These are phyloP conservation scores for Blastocladiella emersonii DNA, from an alignment of 371 early-diverging fungal genomes.

Conservation along the genomic window DNA sequence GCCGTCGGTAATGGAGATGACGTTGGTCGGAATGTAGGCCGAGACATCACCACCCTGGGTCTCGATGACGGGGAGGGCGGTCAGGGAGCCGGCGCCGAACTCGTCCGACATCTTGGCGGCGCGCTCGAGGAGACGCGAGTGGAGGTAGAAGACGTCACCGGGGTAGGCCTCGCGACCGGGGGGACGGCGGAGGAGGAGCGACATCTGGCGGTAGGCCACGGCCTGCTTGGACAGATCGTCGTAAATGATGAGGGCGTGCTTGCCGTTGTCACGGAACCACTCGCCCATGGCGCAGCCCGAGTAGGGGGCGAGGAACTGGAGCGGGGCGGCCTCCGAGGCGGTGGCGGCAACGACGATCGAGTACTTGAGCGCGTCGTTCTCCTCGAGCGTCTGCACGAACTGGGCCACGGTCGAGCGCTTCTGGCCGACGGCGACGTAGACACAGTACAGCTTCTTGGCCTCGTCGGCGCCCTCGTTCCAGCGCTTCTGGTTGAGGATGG, in stretches of 20 bases:
- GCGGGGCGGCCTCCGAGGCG: slow-evolving; percentile 88
- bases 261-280: slow-evolving; percentile 94
- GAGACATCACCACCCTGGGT: slow-evolving; percentile 97
- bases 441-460: slow-evolving; percentile 86
- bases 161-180: slow-evolving; percentile 97
- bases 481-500: slow-evolving; percentile 92
- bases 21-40: slow-evolving; percentile 96
- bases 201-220: slow-evolving; percentile 96
- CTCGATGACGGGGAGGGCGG: slow-evolving; percentile 92
- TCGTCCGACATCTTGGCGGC: slow-evolving; percentile 92
- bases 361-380: slow-evolving; percentile 85
- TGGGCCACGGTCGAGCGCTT: slow-evolving; percentile 95
- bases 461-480: slow-evolving; percentile 81
- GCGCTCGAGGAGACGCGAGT: slow-evolving; percentile 92
- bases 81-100: slow-evolving; percentile 84
- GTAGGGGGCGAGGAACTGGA: slow-evolving; percentile 92
- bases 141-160: slow-evolving; percentile 94
- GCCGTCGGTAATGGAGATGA: slow-evolving; percentile 96
- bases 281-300: slow-evolving; percentile 92
- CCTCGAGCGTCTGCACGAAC: slow-evolving; percentile 88
- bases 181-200: slow-evolving; percentile 89
- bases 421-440: slow-evolving; percentile 93
- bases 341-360: slow-evolving; percentile 90
- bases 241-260: slow-evolving; percentile 90
- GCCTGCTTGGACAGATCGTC: slow-evolving; percentile 96